Evolutionary conservation across 192 early-diverging fungal species (phyloP).

Genomic region (Coemansia sp.): DNA sequence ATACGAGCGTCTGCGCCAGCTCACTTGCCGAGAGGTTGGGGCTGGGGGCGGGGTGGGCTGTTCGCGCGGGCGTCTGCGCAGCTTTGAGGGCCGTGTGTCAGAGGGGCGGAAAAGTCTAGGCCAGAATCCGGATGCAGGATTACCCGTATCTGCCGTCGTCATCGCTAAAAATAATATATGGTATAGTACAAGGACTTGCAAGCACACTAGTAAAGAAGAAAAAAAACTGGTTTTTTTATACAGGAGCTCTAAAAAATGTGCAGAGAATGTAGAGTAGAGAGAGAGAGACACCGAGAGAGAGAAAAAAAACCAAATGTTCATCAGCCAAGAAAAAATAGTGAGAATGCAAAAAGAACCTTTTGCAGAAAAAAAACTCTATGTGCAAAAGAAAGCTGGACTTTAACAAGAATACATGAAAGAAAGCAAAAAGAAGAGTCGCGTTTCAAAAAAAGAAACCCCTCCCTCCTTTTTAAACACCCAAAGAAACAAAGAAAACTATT

Average conservation of each 20-base stretch:
- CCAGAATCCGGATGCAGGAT: conserved; percentile 16
- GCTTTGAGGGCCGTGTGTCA: neutral
- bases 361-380: neutral
- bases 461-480: neutral
- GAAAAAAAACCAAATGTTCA: neutral
- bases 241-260: neutral
- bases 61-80: neutral
- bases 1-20: conserved; percentile 18
- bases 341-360: neutral
- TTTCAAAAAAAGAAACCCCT: neutral
- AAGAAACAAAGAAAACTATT: neutral
- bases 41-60: neutral
- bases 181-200: neutral
- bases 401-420: no score
- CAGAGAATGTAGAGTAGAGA: neutral
- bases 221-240: neutral
- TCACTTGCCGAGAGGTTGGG: neutral
- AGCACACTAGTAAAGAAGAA: neutral
- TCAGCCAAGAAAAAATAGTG: neutral
- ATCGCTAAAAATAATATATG: neutral
- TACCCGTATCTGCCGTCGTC: neutral
- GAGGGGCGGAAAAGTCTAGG: conserved; percentile 14
- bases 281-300: neutral
- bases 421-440: no score
- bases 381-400: neutral